Conservation (phyloP, 148 eudicot genomes). For the Gaultheria prostrata region DNA sequence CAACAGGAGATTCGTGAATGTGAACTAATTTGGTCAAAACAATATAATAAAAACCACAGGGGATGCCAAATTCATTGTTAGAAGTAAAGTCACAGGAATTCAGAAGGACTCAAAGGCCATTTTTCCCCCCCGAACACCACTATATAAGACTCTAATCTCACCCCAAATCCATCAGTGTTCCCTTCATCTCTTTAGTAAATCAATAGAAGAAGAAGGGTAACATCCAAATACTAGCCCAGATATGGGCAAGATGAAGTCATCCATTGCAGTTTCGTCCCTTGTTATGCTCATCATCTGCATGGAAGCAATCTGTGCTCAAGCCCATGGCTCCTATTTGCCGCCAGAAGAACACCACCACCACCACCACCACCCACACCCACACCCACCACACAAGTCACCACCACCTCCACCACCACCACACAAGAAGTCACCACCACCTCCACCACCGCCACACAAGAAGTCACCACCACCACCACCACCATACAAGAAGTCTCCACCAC, state of each 20-base stretch:
- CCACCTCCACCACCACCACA: background rate
- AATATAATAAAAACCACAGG: background rate
- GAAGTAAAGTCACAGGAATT: background rate
- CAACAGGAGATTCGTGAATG: background rate
- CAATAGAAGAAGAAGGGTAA: background rate
- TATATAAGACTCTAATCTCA: constrained; percentile 13
- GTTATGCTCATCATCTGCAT: constrained; percentile 18
- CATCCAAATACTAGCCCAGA: background rate
- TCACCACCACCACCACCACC: background rate
- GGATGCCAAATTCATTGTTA: background rate
- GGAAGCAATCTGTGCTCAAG: constrained; percentile 20
- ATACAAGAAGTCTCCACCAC: background rate
- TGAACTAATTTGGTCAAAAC: background rate
- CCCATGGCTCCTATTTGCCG: background rate
- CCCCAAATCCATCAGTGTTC: background rate
- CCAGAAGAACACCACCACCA: no score
- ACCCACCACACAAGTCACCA: background rate
- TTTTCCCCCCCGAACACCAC: background rate
- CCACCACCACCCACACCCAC: background rate
- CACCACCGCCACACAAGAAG: background rate
- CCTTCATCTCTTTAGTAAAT: background rate
- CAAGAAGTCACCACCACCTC: background rate
- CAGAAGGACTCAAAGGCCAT: constrained; percentile 8
- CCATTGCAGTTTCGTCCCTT: constrained; percentile 13
- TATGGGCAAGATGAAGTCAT: constrained; percentile 13